Percentiles rank a stretch among this genome's conserved stretches.
Conservation (phyloP, 495 filamentous ascomycete species). For the Cercophora sp. region DNA sequence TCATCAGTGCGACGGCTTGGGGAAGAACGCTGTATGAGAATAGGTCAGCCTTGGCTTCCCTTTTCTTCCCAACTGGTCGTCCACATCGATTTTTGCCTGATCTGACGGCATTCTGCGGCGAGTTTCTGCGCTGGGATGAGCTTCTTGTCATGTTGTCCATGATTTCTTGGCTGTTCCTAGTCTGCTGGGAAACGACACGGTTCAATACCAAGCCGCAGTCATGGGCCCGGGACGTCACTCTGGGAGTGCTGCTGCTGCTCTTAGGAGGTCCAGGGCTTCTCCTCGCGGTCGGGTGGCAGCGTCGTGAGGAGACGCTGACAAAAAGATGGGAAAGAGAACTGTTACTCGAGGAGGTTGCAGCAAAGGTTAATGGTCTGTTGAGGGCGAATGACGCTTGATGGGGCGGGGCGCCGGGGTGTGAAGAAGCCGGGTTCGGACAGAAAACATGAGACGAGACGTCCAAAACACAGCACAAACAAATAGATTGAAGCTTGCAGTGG, state of each 20-base stretch:
- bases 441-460: background rate
- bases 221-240: background rate
- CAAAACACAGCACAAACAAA: background rate
- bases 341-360: constrained; percentile 1
- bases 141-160: constrained; percentile 3
- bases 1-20: background rate
- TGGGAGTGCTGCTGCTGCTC: background rate
- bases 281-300: constrained; percentile 9
- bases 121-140: constrained; percentile 13
- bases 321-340: background rate
- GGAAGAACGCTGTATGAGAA: background rate
- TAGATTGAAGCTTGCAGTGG: background rate
- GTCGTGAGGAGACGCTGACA: constrained; percentile 2
- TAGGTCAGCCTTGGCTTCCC: background rate
- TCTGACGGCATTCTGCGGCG: background rate
- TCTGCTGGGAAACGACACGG: background rate
- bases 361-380: constrained; percentile 8
- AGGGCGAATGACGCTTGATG: constrained; percentile 7
- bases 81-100: background rate
- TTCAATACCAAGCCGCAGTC: background rate
- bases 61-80: background rate
- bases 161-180: constrained; percentile 3
- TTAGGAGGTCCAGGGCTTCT: constrained; percentile 4
- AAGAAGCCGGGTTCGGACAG: too few relatives aligned
- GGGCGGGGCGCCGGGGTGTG: too few relatives aligned